Base-by-base conservation (phyloP, 202 grass and related monocot species). In the Bolboschoenoplectus hybrid region DNA sequence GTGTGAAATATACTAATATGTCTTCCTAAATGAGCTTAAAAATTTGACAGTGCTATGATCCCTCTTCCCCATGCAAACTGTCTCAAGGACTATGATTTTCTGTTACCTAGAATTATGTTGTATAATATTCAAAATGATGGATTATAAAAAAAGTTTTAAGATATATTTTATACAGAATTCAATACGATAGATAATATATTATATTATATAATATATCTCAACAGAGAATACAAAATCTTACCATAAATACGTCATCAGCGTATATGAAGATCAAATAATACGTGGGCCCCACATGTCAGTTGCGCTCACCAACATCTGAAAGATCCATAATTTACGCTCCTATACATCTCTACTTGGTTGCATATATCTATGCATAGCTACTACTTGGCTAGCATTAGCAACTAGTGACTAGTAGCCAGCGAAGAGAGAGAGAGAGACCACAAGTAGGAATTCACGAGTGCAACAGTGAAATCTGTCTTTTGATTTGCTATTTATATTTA, bases 381-480 rank as follows among this genome's bases (percentile, higher is more conserved):
- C 26, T 26, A 26, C 26, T 26, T 26, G 26, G 26, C 26, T 26
- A 26, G 26, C 26, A 26, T 26, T 26, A 26, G 26, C 26, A 26
- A 26, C 57, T 16, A 68, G 35, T 6, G 38, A 16, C 6, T 34
- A 12, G 9, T 7, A 66, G 63, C 3, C 16, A 16, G 10, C 10
- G 62, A 35, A 8, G 1, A 68, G 26, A 26, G 2, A 45, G 40
- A 45, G 4, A 11, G 26, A 76, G 7, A 2, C 34, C 26, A 78
- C 74, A 79, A n/a, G 52, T 39, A 79, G 10, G 72, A 32, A 58
- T 58, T 79, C 75, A 79, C 75, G 75, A 58, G 75, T 41, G 52
- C 7, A 79, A 40, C 75, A 79, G 75, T 35, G 75, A 79, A 79
- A 60, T 79, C 75, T 79, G 52, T 79, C 75, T 60, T 58, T 41